Percentiles rank a stretch among this genome's conserved stretches.
Evolutionary conservation across 768 basidiomycete genomes (phyloP).

Genomic region (Lactarius evosmus): DNA sequence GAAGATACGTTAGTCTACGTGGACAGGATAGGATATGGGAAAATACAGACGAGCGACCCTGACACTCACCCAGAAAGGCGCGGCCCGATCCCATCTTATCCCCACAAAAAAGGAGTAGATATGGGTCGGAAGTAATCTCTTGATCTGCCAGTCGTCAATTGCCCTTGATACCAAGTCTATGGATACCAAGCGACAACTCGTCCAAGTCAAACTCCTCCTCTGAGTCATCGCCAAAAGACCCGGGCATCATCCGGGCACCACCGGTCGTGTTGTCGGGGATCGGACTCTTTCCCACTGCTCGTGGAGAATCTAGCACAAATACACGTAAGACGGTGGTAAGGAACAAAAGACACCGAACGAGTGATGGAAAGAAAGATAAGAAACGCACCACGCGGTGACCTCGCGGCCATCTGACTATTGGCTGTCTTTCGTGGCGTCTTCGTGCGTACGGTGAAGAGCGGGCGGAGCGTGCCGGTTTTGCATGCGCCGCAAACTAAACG

Average conservation of each 20-base stretch:
- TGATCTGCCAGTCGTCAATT: background rate
- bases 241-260: conserved; percentile 9
- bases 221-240: conserved; percentile 5
- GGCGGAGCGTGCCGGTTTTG: conserved; percentile 53
- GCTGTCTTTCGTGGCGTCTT: conserved; percentile 11
- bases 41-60: background rate
- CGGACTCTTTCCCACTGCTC: background rate
- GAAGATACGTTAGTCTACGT: background rate
- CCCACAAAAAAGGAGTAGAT: background rate
- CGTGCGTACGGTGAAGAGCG: conserved; percentile 45
- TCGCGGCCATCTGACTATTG: conserved; percentile 22
- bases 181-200: conserved; percentile 2
- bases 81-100: background rate
- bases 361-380: conserved; percentile 1
- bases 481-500: conserved; percentile 63
- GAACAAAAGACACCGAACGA: background rate
- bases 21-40: background rate
- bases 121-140: background rate
- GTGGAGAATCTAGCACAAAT: conserved; percentile 1
- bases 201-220: conserved; percentile 10
- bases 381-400: conserved; percentile 22
- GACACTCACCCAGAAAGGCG: background rate
- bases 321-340: background rate
- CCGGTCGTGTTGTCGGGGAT: background rate
- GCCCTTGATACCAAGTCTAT: conserved; percentile 4